These are phyloP conservation scores for Cladosporium phlei DNA, from an alignment of 2,329 filamentous ascomycete species.

Conservation along the genomic window DNA sequence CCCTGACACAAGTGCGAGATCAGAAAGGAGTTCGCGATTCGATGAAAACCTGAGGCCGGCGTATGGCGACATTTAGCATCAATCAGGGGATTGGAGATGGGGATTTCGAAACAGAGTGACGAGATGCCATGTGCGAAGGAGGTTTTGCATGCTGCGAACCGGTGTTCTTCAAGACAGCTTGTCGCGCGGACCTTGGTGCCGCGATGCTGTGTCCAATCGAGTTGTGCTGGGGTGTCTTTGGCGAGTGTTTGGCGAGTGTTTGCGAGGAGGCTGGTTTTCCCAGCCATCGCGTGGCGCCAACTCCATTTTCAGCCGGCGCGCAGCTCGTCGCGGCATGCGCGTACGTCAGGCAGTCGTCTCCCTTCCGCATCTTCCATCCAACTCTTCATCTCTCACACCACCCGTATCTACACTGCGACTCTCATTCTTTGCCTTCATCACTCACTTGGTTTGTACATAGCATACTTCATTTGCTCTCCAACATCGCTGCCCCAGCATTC, in stretches of 20 bases:
- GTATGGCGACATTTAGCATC: too few species aligned
- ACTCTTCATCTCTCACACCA: neutral
- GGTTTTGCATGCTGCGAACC: conserved; percentile 10
- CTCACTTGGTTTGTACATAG: conserved; percentile 1
- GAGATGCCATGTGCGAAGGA: neutral
- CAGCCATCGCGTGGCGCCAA: too few species aligned
- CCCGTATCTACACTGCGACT: neutral
- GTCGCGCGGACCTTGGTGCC: neutral
- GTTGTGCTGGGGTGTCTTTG: neutral
- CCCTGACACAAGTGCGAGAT: neutral
- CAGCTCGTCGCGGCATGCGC: neutral
- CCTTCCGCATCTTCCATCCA: neutral
- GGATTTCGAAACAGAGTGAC: neutral
- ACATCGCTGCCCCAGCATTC: too few species aligned
- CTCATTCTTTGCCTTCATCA: conserved; percentile 1
- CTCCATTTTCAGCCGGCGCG: neutral
- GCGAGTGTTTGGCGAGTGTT: neutral
- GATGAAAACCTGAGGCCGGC: too few species aligned
- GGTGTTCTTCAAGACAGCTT: conserved; percentile 12
- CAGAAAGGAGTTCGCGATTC: neutral
- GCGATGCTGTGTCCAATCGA: neutral
- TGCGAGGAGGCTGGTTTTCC: conserved; percentile 3
- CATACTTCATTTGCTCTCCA: too few species aligned
- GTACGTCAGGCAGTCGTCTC: conserved; percentile 1
- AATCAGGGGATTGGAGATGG: neutral